Conservation (phyloP, 169 alveolate species). For the Eimeria sp. region DNA sequence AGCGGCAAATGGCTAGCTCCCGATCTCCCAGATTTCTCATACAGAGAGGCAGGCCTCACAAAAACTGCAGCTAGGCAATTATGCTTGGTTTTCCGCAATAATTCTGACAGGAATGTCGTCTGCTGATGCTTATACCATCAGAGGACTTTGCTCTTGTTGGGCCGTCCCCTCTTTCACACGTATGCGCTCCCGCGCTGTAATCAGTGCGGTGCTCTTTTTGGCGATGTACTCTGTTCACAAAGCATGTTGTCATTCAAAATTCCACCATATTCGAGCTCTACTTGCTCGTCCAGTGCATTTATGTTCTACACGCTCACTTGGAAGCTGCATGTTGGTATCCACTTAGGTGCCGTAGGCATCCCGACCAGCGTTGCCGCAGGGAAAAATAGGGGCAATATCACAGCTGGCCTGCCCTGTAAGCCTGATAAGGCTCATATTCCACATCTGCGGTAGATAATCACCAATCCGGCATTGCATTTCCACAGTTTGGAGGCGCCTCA, state of each 20-base stretch:
- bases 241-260: background rate
- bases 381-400: too few relatives aligned
- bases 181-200: background rate
- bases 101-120: background rate
- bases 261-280: background rate
- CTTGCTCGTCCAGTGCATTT: background rate
- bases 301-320: background rate
- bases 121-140: background rate
- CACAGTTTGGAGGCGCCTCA: too few relatives aligned
- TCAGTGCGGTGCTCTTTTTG: background rate
- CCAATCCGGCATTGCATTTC: too few relatives aligned
- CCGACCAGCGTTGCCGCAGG: too few relatives aligned
- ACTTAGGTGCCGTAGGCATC: too few relatives aligned
- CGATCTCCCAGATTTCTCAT: too few relatives aligned
- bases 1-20: too few relatives aligned
- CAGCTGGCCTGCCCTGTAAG: too few relatives aligned
- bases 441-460: too few relatives aligned
- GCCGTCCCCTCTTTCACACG: background rate
- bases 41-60: background rate
- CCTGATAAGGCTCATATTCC: too few relatives aligned
- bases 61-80: background rate
- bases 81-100: too few relatives aligned
- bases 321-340: background rate
- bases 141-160: background rate
- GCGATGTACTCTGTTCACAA: background rate